phyloP scores from a whole-genome alignment of 202 grass and related monocot species.

The Dendrocalamus latiflorus region DNA sequence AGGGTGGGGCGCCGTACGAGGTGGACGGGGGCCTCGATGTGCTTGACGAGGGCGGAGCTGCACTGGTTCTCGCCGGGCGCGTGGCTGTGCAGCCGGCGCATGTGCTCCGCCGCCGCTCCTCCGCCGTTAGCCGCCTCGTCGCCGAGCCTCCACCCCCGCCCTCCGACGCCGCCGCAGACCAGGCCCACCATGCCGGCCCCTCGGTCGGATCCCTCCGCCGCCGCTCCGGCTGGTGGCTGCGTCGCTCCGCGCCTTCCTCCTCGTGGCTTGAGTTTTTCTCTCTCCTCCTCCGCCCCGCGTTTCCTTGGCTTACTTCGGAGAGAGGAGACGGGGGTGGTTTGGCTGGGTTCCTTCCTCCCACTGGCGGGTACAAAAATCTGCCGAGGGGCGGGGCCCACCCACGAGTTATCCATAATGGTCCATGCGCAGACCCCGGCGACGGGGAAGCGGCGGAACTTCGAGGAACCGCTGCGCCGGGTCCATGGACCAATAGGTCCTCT shows the following conservation, averaged over 20 bases:
- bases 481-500: too few species aligned
- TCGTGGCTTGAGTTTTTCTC: too few species aligned
- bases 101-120: conserved; percentile 30
- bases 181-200: conserved; percentile 42
- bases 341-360: too few species aligned
- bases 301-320: not conserved
- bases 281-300: not conserved
- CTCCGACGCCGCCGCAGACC: conserved; percentile 26
- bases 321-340: too few species aligned
- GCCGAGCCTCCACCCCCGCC: conserved; percentile 40
- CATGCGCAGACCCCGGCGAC: too few species aligned
- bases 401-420: too few species aligned
- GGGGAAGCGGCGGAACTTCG: too few species aligned
- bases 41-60: conserved; percentile 59
- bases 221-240: not conserved
- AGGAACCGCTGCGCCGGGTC: too few species aligned
- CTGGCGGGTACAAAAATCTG: too few species aligned
- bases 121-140: conserved; percentile 33
- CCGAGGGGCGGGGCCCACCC: too few species aligned
- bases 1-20: conserved; percentile 35
- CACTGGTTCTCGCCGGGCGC: conserved; percentile 68
- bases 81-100: conserved; percentile 56
- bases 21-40: conserved; percentile 74
- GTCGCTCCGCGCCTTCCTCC: not conserved
- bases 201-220: not conserved